These are phyloP conservation scores for Nitzschia sp. DNA, from an alignment of 108 stramenopile species.

Conservation along the genomic window DNA sequence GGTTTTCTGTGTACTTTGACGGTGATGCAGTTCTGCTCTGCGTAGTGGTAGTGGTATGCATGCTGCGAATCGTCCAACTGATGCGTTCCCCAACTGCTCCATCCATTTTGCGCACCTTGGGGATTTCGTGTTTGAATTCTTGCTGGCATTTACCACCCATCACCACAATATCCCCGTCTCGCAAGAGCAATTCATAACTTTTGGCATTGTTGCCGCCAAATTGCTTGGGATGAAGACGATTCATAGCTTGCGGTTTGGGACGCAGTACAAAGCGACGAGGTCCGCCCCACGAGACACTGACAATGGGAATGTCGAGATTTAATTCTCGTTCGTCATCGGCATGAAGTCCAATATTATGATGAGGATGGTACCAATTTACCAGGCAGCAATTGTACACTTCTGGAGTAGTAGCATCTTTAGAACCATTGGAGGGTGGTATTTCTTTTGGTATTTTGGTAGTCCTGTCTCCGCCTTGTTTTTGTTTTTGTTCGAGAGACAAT, in stretches of 20 bases:
- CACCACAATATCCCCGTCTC: constrained; percentile 54
- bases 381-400: constrained; percentile 47
- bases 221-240: background rate
- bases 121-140: constrained; percentile 53
- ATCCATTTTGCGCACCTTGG: constrained; percentile 47
- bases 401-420: background rate
- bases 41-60: too few species aligned
- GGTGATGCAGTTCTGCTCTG: too few species aligned
- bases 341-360: constrained; percentile 51
- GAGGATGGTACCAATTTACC: constrained; percentile 59
- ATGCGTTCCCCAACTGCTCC: constrained; percentile 32
- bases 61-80: constrained; percentile 50
- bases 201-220: background rate
- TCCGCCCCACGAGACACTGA: constrained; percentile 55
- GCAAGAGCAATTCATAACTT: constrained; percentile 31
- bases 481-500: too few species aligned
- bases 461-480: background rate
- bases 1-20: too few species aligned
- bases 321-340: constrained; percentile 48
- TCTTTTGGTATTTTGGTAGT: background rate
- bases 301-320: constrained; percentile 33
- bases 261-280: constrained; percentile 47
- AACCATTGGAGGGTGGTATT: background rate
- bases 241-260: constrained; percentile 10
- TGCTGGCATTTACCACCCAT: constrained; percentile 59